Percentiles rank a stretch among this genome's conserved stretches.
phyloP scores from a whole-genome alignment of 306 rosid species.

The Vigna nakashimae region DNA sequence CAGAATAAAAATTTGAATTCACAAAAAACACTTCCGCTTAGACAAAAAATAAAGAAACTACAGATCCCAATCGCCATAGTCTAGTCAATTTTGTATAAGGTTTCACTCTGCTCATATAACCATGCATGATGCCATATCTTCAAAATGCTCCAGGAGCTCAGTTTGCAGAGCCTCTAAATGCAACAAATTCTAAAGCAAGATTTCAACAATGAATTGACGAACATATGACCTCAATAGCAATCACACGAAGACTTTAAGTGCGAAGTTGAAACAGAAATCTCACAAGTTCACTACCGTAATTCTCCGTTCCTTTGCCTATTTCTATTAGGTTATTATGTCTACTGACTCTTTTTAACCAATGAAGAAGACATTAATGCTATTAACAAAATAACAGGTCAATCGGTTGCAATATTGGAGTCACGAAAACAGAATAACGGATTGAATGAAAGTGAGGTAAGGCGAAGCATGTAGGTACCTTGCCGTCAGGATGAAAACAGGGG shows the following conservation, averaged over 20 bases:
- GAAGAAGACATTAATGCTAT: constrained; percentile 11
- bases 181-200: background rate
- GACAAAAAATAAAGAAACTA: constrained; percentile 27
- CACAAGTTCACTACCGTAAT: constrained; percentile 7
- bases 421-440: background rate
- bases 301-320: background rate
- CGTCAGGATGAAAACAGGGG: constrained; percentile 97
- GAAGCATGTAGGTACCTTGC: constrained; percentile 62
- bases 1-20: constrained; percentile 14
- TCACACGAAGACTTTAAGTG: background rate
- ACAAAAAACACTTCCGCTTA: constrained; percentile 20
- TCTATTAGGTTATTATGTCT: background rate
- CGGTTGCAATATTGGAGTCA: background rate
- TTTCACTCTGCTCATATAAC: background rate
- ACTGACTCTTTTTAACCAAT: background rate
- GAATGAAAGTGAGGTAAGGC: background rate
- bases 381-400: background rate
- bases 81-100: constrained; percentile 9
- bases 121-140: background rate
- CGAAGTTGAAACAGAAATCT: constrained; percentile 29
- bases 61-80: constrained; percentile 19
- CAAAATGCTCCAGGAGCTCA: background rate
- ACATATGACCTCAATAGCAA: constrained; percentile 17
- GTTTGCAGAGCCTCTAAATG: constrained; percentile 13
- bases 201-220: constrained; percentile 14